phyloP scores from a whole-genome alignment of 257 asterid species.

The Cruciata laevipes region DNA sequence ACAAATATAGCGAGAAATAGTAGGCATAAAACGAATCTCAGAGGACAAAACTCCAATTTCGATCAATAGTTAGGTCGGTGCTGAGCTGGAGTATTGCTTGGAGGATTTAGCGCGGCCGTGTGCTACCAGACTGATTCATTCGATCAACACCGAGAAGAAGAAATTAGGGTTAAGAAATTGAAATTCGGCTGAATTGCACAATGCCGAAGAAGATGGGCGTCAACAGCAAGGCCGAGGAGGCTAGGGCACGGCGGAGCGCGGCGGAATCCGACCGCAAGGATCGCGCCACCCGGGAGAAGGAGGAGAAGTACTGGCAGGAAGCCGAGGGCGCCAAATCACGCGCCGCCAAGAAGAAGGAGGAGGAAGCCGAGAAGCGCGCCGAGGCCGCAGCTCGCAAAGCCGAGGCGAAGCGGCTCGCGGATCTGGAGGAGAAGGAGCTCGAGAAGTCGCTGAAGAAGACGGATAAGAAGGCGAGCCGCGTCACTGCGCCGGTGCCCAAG shows the following conservation, averaged over 20 bases:
- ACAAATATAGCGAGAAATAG: background rate
- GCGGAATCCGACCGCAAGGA: constrained; percentile 73
- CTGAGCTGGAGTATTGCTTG: background rate
- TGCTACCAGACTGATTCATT: background rate
- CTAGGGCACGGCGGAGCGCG: constrained; percentile 77
- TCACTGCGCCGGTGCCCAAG: constrained; percentile 69
- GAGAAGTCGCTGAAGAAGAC: constrained; percentile 63
- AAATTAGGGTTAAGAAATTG: background rate
- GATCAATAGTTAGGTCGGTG: background rate
- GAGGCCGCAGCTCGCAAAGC: constrained; percentile 79
- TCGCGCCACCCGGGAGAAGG: constrained; percentile 67
- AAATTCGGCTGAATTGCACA: background rate
- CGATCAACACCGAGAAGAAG: background rate
- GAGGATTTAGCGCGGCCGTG: background rate
- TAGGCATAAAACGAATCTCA: background rate
- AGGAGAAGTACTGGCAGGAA: constrained; percentile 89
- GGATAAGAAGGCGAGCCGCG: constrained; percentile 78
- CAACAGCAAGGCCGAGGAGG: constrained; percentile 84
- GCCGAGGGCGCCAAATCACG: constrained; percentile 89
- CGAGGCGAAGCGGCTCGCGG: constrained; percentile 83
- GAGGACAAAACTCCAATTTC: background rate
- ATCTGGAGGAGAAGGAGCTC: constrained; percentile 73
- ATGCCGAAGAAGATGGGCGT: constrained; percentile 98
- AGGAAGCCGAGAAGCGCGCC: constrained; percentile 76
- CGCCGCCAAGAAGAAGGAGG: constrained; percentile 89